phyloP scores from a whole-genome alignment of 139 green algal species.

The Chlorella sorokiniana region DNA sequence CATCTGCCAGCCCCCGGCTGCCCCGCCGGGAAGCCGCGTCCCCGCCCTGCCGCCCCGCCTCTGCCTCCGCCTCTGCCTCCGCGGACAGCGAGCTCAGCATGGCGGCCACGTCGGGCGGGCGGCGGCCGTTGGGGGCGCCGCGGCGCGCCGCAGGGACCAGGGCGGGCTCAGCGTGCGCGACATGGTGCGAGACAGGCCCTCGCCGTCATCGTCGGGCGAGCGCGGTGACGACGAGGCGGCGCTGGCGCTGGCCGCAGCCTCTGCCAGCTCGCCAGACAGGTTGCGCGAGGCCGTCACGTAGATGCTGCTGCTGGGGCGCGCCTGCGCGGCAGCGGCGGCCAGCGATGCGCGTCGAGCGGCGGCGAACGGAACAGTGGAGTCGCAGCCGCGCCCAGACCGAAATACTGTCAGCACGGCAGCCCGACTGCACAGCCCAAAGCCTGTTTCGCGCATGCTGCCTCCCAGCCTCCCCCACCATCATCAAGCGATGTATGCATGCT shows the following conservation, averaged over 20 bases:
- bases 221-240: not conserved
- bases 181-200: not conserved
- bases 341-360: too few relatives aligned
- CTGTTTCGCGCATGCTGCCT: too few relatives aligned
- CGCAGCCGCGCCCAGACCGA: too few relatives aligned
- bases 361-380: too few relatives aligned
- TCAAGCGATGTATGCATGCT: not conserved
- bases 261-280: not conserved
- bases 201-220: not conserved
- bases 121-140: not conserved
- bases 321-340: not conserved
- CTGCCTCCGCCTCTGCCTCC: not conserved
- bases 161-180: not conserved
- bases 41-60: not conserved
- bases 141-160: not conserved
- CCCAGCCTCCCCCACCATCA: too few relatives aligned
- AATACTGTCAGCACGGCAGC: too few relatives aligned
- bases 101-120: not conserved
- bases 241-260: not conserved
- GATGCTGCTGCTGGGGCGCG: not conserved
- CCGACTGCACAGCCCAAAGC: too few relatives aligned
- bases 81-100: not conserved
- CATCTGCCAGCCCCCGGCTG: not conserved
- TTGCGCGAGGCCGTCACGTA: constrained; percentile 5
- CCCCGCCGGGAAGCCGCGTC: not conserved